A percentile compares a stretch with the other conserved stretches of the same genome.
These are phyloP conservation scores for Ogataea minuta DNA, from an alignment of 805 yeast species.

Conservation along the genomic window DNA sequence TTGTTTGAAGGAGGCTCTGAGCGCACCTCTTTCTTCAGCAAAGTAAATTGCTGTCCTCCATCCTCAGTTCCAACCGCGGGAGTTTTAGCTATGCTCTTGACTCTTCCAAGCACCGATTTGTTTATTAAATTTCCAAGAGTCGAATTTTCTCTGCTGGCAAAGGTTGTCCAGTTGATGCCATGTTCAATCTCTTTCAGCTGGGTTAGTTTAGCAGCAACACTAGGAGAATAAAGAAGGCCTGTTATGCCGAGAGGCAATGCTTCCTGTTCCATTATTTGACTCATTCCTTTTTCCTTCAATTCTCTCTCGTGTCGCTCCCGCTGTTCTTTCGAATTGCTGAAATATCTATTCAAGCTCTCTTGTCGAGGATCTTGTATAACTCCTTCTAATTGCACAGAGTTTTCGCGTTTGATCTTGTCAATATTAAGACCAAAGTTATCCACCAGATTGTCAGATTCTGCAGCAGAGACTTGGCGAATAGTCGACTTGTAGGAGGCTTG, in stretches of 20 bases:
- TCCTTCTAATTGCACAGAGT: background rate
- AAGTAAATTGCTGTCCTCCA: slow-evolving; percentile 1
- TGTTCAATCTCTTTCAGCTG: slow-evolving; percentile 6
- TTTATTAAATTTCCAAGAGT: background rate
- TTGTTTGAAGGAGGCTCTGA: background rate
- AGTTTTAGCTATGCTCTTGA: slow-evolving; percentile 2
- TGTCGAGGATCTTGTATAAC: slow-evolving; percentile 1
- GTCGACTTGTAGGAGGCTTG: slow-evolving; percentile 4
- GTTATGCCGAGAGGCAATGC: slow-evolving; percentile 10
- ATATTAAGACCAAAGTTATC: slow-evolving; percentile 6
- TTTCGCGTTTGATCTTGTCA: slow-evolving; percentile 4
- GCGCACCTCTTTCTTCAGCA: background rate
- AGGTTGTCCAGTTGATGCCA: slow-evolving; percentile 17
- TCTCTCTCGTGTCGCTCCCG: slow-evolving; percentile 18
- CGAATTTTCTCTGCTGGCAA: slow-evolving; percentile 9
- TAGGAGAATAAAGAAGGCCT: slow-evolving; percentile 25
- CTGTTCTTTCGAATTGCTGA: slow-evolving; percentile 1
- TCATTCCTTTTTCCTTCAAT: slow-evolving; percentile 19
- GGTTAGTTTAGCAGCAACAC: slow-evolving; percentile 20
- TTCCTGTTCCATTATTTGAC: slow-evolving; percentile 2
- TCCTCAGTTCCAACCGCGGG: slow-evolving; percentile 1
- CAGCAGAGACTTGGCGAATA: slow-evolving; percentile 5
- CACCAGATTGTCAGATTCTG: slow-evolving; percentile 4
- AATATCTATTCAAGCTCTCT: slow-evolving; percentile 3
- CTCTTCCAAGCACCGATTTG: background rate